Conservation (phyloP, 2,329 filamentous ascomycete genomes). For the Penicillium paneum region DNA sequence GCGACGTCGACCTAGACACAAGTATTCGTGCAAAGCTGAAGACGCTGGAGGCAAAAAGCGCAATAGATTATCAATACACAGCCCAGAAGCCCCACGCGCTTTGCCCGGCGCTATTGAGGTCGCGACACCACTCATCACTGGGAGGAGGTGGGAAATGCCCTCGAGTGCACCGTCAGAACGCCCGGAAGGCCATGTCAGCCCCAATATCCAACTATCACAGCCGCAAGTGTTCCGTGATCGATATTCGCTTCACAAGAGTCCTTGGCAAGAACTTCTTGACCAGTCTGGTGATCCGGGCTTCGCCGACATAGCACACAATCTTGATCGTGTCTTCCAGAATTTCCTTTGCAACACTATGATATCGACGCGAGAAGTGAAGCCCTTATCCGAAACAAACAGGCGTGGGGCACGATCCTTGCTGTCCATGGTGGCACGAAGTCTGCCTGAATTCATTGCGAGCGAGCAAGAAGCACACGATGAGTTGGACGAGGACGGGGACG, state of each 20-base stretch:
- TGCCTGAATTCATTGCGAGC: constrained; percentile 39
- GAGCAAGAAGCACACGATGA: constrained; percentile 38
- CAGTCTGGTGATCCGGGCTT: constrained; percentile 33
- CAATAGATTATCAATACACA: constrained; percentile 33
- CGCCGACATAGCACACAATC: constrained; percentile 34
- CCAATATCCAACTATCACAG: constrained; percentile 11
- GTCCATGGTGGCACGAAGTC: constrained; percentile 34
- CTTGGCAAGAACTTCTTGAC: constrained; percentile 36
- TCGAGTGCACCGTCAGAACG: constrained; percentile 23
- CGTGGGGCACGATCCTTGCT: constrained; percentile 37
- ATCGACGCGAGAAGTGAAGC: constrained; percentile 1
- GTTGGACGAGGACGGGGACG: constrained; percentile 30
- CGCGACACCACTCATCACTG: constrained; percentile 42
- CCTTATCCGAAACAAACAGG: neutral
- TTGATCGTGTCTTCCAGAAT: constrained; percentile 37
- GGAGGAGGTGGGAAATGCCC: constrained; percentile 27
- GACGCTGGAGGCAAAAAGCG: constrained; percentile 22
- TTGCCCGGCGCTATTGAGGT: constrained; percentile 43
- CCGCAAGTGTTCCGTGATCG: constrained; percentile 26
- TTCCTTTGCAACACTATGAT: constrained; percentile 37
- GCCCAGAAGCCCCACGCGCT: constrained; percentile 35
- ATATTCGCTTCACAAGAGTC: constrained; percentile 30
- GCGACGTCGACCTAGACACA: constrained; percentile 37
- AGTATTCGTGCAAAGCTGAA: constrained; percentile 36
- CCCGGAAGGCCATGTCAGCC: constrained; percentile 7